Evolutionary conservation across 1,284 basidiomycete genomes (phyloP).

Genomic region (Coniferiporia weirii): DNA sequence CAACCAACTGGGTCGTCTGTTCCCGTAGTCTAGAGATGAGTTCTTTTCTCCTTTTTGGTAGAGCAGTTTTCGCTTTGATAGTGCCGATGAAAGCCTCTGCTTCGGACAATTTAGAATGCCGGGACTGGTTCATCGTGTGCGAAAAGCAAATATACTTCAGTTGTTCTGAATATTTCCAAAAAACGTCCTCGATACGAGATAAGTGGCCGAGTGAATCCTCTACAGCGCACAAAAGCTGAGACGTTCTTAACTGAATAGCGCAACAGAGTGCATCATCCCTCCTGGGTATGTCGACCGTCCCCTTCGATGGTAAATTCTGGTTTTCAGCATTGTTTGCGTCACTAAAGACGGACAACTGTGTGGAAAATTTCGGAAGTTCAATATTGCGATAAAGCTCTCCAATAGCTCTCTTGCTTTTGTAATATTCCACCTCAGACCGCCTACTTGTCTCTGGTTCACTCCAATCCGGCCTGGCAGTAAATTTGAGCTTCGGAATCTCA

Average conservation of each 20-base stretch:
- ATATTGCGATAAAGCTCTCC: conserved; percentile 4
- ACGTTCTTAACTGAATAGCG: background rate
- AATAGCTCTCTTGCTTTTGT: conserved; percentile 2
- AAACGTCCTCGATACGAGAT: background rate
- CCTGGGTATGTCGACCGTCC: no score
- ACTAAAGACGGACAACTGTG: background rate
- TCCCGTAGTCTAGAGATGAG: conserved; percentile 23
- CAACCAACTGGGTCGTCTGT: conserved; percentile 21
- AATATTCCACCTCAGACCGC: background rate
- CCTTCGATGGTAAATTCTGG: no score
- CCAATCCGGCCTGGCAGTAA: background rate
- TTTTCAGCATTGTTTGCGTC: background rate
- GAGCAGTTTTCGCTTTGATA: conserved; percentile 24
- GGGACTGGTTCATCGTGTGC: conserved; percentile 17
- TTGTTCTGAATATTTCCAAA: conserved; percentile 20
- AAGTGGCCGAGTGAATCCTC: background rate
- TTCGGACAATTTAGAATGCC: conserved; percentile 21
- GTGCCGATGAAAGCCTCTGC: conserved; percentile 28
- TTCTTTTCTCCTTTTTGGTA: conserved; percentile 23
- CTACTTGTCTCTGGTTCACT: background rate
- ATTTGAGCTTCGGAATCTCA: background rate
- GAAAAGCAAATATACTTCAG: conserved; percentile 23
- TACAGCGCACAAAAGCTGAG: background rate
- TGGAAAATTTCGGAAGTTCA: background rate
- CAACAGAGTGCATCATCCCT: background rate